phyloP scores from a whole-genome alignment of 257 asterid species.

The Phtheirospermum japonicum region DNA sequence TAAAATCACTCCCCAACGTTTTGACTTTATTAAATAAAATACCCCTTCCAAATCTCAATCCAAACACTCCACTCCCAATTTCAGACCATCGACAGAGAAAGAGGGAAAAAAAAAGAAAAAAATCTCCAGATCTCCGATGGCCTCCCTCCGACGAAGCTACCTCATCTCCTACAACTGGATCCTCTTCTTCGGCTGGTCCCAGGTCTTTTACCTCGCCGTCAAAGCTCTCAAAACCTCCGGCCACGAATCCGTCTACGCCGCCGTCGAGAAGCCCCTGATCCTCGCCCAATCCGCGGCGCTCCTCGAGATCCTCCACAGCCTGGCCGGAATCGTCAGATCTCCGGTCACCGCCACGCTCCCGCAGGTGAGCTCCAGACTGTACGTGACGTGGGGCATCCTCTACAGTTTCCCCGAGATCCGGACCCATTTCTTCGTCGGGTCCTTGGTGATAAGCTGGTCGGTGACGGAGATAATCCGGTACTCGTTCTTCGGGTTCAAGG shows the following conservation, averaged over 20 bases:
- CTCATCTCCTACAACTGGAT: conserved; percentile 80
- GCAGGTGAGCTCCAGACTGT: conserved; percentile 76
- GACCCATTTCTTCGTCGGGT: conserved; percentile 56
- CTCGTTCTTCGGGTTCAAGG: conserved; percentile 86
- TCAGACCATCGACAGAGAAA: neutral
- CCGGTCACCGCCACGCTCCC: conserved; percentile 89
- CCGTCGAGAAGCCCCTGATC: conserved; percentile 74
- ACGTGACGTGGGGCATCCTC: conserved; percentile 86
- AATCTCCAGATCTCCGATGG: conserved; percentile 40
- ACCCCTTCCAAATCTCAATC: neutral
- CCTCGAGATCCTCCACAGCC: conserved; percentile 65
- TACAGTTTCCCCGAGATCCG: conserved; percentile 86
- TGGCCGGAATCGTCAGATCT: conserved; percentile 77
- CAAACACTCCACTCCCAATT: neutral
- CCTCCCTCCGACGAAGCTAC: conserved; percentile 58
- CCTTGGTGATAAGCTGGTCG: conserved; percentile 89
- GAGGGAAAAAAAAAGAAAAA: neutral
- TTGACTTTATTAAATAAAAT: too few species aligned
- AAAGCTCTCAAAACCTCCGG: conserved; percentile 57
- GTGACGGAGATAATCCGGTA: conserved; percentile 77
- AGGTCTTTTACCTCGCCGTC: conserved; percentile 70
- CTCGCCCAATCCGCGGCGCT: conserved; percentile 84
- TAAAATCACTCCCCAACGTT: neutral
- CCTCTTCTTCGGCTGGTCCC: conserved; percentile 80
- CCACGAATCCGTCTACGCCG: conserved; percentile 67